A percentile compares a stretch with the other conserved stretches of the same genome.
phyloP scores from a whole-genome alignment of 805 yeast species.

The Nakazawaea peltata region DNA sequence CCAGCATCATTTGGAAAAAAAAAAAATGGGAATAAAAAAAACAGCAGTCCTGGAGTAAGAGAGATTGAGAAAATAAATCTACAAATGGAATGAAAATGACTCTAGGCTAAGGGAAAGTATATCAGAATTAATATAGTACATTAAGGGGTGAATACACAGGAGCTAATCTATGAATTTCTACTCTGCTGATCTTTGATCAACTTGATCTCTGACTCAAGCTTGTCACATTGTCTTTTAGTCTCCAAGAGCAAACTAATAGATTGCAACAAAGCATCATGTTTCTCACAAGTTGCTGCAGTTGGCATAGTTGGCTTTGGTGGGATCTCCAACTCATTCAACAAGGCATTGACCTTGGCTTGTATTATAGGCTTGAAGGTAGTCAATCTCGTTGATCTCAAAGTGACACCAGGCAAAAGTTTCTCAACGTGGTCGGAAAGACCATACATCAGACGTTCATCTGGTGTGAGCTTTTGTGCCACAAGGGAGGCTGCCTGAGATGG shows the following conservation, averaged over 20 bases:
- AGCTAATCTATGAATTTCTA: too few species aligned
- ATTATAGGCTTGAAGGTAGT: conserved; percentile 72
- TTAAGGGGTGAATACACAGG: too few species aligned
- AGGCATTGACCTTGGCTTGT: conserved; percentile 50
- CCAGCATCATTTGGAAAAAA: too few species aligned
- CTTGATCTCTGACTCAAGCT: conserved; percentile 70
- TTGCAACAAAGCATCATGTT: conserved; percentile 68
- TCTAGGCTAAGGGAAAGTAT: too few species aligned
- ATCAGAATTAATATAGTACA: too few species aligned
- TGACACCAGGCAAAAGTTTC: conserved; percentile 72
- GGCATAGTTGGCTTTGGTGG: conserved; percentile 85
- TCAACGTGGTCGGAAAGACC: conserved; percentile 80
- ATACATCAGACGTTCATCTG: conserved; percentile 75
- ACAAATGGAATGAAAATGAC: too few species aligned
- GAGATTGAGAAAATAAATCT: too few species aligned
- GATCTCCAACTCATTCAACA: conserved; percentile 71
- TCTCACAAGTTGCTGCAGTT: conserved; percentile 66
- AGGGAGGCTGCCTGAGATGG: conserved; percentile 18
- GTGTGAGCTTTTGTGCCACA: conserved; percentile 49
- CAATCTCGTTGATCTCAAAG: conserved; percentile 69
- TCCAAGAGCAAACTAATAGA: conserved; percentile 69
- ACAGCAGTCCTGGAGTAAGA: too few species aligned
- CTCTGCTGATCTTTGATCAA: conserved; percentile 31
- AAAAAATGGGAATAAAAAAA: too few species aligned
- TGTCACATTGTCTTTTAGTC: conserved; percentile 79